Conservation (phyloP, 176 grass and related monocot genomes). For the Canna indica region DNA sequence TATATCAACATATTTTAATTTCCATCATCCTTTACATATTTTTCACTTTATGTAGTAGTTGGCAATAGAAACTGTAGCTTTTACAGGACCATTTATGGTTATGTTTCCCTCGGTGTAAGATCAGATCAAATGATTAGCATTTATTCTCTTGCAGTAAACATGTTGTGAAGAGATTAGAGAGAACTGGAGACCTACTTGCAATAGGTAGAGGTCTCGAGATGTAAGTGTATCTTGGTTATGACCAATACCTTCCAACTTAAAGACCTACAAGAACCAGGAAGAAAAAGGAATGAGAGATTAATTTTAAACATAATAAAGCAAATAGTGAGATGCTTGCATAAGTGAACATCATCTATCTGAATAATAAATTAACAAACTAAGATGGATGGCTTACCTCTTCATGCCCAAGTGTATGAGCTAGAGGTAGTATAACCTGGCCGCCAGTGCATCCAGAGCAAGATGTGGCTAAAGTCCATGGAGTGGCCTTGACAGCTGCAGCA, state of each 20-base stretch:
- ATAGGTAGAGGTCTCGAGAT: slow-evolving; percentile 7
- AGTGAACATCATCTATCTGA: slow-evolving; percentile 3
- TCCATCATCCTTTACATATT: too few species aligned
- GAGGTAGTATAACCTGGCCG: slow-evolving; percentile 60
- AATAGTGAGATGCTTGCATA: neutral
- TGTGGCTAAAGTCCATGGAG: slow-evolving; percentile 43
- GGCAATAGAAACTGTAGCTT: too few species aligned
- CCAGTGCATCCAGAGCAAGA: slow-evolving; percentile 41
- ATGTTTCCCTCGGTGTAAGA: too few species aligned
- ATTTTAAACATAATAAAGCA: too few species aligned
- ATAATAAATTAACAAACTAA: slow-evolving; percentile 3
- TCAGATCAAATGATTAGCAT: too few species aligned
- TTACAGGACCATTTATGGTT: too few species aligned
- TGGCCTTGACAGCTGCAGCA: slow-evolving; percentile 46
- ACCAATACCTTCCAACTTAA: slow-evolving; percentile 20
- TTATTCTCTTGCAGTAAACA: too few species aligned
- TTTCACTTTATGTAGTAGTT: too few species aligned
- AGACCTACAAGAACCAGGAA: slow-evolving; percentile 13
- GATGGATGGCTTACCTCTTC: slow-evolving; percentile 44
- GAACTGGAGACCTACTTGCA: slow-evolving; percentile 17
- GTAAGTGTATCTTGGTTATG: slow-evolving; percentile 6
- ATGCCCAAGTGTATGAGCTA: slow-evolving; percentile 49
- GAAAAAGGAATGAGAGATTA: neutral
- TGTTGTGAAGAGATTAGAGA: too few species aligned
- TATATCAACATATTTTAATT: too few species aligned